These are phyloP conservation scores for Coemansia sp. DNA, from an alignment of 192 early-diverging fungal genomes.

Conservation along the genomic window DNA sequence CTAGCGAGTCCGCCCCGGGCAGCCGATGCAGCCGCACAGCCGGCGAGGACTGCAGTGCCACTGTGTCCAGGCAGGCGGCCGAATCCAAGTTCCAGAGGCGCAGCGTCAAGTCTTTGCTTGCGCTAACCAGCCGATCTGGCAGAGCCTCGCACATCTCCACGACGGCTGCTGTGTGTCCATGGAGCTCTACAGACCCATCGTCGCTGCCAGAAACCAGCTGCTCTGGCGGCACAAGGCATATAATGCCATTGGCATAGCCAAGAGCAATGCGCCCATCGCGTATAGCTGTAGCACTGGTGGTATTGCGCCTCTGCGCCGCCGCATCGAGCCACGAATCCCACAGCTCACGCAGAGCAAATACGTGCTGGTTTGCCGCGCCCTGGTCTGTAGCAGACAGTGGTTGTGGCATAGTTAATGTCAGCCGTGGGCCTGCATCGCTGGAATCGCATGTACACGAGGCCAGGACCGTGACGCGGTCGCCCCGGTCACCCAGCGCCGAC, in stretches of 20 bases:
- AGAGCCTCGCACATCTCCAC: conserved; percentile 20
- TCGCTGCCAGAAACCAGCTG: conserved; percentile 3
- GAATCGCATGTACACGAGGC: conserved; percentile 20
- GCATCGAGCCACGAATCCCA: conserved; percentile 27
- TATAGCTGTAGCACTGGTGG: conserved; percentile 14
- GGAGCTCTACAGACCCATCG: background rate
- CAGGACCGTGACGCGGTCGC: conserved; percentile 10
- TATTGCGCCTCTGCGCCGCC: conserved; percentile 1
- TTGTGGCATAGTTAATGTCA: too few relatives aligned
- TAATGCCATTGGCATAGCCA: conserved; percentile 16
- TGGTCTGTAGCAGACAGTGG: too few relatives aligned
- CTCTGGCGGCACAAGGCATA: conserved; percentile 18
- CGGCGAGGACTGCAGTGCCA: conserved; percentile 37
- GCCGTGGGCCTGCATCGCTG: too few relatives aligned
- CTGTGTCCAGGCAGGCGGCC: conserved; percentile 14
- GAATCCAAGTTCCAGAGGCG: conserved; percentile 29
- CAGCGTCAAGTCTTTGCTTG: conserved; percentile 41
- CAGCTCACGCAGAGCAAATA: conserved; percentile 18
- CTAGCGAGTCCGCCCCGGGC: conserved; percentile 18
- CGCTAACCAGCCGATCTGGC: conserved; percentile 33
- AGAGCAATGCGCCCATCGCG: conserved; percentile 11
- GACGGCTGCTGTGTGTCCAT: conserved; percentile 22
- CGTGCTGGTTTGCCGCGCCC: too few relatives aligned
- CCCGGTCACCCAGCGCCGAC: conserved; percentile 4
- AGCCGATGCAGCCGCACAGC: conserved; percentile 4